A percentile compares a stretch with the other conserved stretches of the same genome.
These are phyloP conservation scores for Oidiodendron maius DNA, from an alignment of 495 filamentous ascomycete species.

Conservation along the genomic window DNA sequence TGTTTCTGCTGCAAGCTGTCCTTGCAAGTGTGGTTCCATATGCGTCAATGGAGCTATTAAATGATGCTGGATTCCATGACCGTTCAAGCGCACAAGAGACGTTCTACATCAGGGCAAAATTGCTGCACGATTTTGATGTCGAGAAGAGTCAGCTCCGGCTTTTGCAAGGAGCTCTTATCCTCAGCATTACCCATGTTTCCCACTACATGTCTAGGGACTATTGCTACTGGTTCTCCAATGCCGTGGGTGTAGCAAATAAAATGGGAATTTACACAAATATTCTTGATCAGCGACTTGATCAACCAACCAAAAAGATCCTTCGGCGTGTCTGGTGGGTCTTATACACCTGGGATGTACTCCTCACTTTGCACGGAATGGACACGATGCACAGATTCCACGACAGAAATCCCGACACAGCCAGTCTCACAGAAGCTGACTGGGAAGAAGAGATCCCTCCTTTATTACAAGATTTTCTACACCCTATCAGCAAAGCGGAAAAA, in stretches of 20 bases:
- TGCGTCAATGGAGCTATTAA: slow-evolving; percentile 5
- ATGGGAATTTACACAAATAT: too few species aligned
- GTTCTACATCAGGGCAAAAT: slow-evolving; percentile 6
- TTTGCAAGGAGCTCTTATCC: slow-evolving; percentile 6
- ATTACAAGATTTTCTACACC: too few species aligned
- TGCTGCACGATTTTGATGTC: slow-evolving; percentile 7
- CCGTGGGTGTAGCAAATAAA: slow-evolving; percentile 4
- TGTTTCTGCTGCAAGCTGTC: neutral
- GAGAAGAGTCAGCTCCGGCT: slow-evolving; percentile 2
- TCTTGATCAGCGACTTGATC: too few species aligned
- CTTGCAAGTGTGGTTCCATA: slow-evolving; percentile 1
- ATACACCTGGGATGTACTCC: too few species aligned
- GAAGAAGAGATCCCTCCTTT: too few species aligned
- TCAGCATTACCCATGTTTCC: slow-evolving; percentile 4
- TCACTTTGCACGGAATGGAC: too few species aligned
- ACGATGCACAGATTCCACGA: too few species aligned
- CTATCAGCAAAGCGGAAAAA: too few species aligned
- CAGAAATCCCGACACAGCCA: too few species aligned
- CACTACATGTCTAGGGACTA: slow-evolving; percentile 4
- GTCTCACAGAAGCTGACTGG: too few species aligned
- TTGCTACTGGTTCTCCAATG: slow-evolving; percentile 9
- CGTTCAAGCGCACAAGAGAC: slow-evolving; percentile 7
- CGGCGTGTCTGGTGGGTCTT: too few species aligned
- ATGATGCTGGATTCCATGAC: neutral
- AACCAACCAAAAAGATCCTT: too few species aligned